A percentile compares a stretch with the other conserved stretches of the same genome.
These are phyloP conservation scores for Allium sativum DNA, from an alignment of 106 monocot species.

Conservation along the genomic window DNA sequence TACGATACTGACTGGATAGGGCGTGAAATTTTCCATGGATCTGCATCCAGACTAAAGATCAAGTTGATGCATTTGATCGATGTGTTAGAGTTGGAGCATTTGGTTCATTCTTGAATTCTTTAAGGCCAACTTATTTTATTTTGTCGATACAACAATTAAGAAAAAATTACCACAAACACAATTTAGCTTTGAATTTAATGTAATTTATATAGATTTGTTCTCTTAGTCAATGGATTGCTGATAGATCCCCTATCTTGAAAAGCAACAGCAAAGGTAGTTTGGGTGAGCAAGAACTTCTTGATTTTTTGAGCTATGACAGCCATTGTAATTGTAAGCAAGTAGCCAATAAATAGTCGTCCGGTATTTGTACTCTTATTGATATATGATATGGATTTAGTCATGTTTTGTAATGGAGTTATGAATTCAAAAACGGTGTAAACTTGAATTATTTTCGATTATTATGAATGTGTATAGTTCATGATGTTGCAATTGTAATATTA, in stretches of 20 bases:
- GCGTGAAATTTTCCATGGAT: slow-evolving; percentile 82
- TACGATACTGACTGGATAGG: slow-evolving; percentile 99
- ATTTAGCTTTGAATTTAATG: neutral
- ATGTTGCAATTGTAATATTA: too few species aligned
- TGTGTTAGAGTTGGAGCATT: slow-evolving; percentile 87
- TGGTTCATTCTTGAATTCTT: slow-evolving; percentile 86
- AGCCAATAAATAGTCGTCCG: neutral
- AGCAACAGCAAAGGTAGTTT: slow-evolving; percentile 31
- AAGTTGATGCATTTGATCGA: slow-evolving; percentile 40
- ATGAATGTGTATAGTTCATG: too few species aligned
- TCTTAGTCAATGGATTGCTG: slow-evolving; percentile 35
- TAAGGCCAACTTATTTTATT: slow-evolving; percentile 12
- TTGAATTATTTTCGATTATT: too few species aligned
- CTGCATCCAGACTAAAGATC: slow-evolving; percentile 42
- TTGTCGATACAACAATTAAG: neutral
- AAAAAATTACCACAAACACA: neutral
- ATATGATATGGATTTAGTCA: too few species aligned
- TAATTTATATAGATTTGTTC: slow-evolving; percentile 35
- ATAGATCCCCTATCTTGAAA: slow-evolving; percentile 44
- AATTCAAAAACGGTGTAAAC: too few species aligned
- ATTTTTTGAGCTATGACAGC: slow-evolving; percentile 34
- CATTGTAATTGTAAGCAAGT: slow-evolving; percentile 18
- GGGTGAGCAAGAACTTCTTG: slow-evolving; percentile 47
- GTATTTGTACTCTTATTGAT: too few species aligned
- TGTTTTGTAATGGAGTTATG: too few species aligned